phyloP scores from a whole-genome alignment of 2,329 filamentous ascomycete genomes.

The Dryadomyces quercus-mongolicae region DNA sequence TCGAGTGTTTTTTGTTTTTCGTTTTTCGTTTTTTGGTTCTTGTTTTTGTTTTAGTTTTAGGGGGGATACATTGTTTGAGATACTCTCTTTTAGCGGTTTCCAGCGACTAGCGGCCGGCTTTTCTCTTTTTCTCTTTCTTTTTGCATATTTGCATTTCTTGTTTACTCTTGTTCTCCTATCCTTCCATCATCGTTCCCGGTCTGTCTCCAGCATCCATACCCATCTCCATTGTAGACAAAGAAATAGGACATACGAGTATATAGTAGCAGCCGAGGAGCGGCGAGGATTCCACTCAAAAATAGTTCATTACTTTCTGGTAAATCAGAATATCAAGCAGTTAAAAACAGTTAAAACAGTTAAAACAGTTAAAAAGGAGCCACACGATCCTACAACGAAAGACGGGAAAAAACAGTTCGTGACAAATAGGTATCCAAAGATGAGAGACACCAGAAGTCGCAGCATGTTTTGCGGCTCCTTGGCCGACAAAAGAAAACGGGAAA shows the following conservation, averaged over 20 bases:
- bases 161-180: not conserved
- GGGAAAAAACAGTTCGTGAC: not conserved
- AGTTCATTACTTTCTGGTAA: too few relatives aligned
- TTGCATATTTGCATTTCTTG: not conserved
- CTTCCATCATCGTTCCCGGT: too few relatives aligned
- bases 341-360: too few relatives aligned
- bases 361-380: not conserved
- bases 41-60: not conserved
- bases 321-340: too few relatives aligned
- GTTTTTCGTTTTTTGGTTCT: not conserved
- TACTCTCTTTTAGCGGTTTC: not conserved
- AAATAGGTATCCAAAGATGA: slow-evolving; percentile 1
- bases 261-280: too few relatives aligned
- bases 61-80: too few relatives aligned
- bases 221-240: too few relatives aligned
- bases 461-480: not conserved
- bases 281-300: too few relatives aligned
- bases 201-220: too few relatives aligned
- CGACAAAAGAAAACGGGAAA: not conserved
- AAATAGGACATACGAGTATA: too few relatives aligned
- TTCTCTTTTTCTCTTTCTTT: not conserved
- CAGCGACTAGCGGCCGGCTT: not conserved
- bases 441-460: not conserved
- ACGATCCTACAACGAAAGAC: not conserved
- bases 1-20: not conserved